These are phyloP conservation scores for Austroboletus festivus DNA, from an alignment of 768 basidiomycete species.

Conservation along the genomic window DNA sequence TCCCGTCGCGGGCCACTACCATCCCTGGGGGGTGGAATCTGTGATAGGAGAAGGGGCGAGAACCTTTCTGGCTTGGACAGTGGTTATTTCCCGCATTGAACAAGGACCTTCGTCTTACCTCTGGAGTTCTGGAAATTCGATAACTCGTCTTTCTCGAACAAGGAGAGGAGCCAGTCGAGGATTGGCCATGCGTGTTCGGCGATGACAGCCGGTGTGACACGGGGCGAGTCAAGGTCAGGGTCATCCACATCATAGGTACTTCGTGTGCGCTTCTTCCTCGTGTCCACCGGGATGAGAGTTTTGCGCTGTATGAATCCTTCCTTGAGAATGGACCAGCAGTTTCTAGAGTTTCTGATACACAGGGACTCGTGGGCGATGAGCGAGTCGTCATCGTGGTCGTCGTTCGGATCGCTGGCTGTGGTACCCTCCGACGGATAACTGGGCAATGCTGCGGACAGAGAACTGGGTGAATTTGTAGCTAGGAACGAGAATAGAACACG, in stretches of 20 bases:
- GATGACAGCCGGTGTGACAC: slow-evolving; percentile 36
- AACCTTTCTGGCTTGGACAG: too few species aligned
- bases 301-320: slow-evolving; percentile 49
- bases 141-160: slow-evolving; percentile 69
- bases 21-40: slow-evolving; percentile 54
- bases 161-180: slow-evolving; percentile 61
- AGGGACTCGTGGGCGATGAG: slow-evolving; percentile 52
- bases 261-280: slow-evolving; percentile 34
- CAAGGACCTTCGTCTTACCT: slow-evolving; percentile 9
- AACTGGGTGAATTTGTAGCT: slow-evolving; percentile 52
- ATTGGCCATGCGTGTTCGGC: slow-evolving; percentile 66
- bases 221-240: slow-evolving; percentile 20
- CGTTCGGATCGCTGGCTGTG: slow-evolving; percentile 10
- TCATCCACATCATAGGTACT: slow-evolving; percentile 25
- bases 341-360: slow-evolving; percentile 50
- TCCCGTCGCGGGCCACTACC: slow-evolving; percentile 54
- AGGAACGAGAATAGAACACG: slow-evolving; percentile 54
- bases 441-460: slow-evolving; percentile 55
- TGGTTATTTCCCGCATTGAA: slow-evolving; percentile 30
- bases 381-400: slow-evolving; percentile 49
- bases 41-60: slow-evolving; percentile 54
- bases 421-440: slow-evolving; percentile 35
- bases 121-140: slow-evolving; percentile 32
- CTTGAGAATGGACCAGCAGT: slow-evolving; percentile 60
- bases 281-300: slow-evolving; percentile 14